Base-by-base conservation (phyloP, 768 basidiomycete genomes). In the Mycena haematopus region DNA sequence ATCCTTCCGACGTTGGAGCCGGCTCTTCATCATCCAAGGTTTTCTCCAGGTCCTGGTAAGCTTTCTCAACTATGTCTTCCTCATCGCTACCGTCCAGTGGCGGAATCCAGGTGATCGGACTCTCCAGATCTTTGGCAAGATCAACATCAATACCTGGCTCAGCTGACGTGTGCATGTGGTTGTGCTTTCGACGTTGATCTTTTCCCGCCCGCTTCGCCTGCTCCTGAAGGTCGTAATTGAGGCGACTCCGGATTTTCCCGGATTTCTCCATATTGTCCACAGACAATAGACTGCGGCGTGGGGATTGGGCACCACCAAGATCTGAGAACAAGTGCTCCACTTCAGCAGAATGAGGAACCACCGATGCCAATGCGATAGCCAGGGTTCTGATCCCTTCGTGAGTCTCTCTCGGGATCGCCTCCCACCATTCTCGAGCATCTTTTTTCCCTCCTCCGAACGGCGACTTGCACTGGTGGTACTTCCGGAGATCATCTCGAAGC, bases 391-490 rank as follows among this genome's bases (percentile, higher is more conserved):
- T 38, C 3, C 60, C 45, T 0, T 65, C 49, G 0, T 56, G 45
- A 10, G 40, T 46, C 11, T 73, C 50, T n/a, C 33, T 51, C 1
- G 69, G 56, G n/a, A 71, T 62, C 0, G 14, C 21, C 24, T 70
- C 44, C 74, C 77, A 77, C 74, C 73, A 74, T 0, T 59, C 55
- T 5, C 64, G 51, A 0, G 60, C 71, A 66, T 76, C 55, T 6
- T 52, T 24, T 0, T 58, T 14, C 2, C 68, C 70, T 7, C 74
- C 73, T 0, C 40, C 54, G 60, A 77, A 77, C 1, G 69, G 68
- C 1, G 51, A 59, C 33, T 68, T 60, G 19, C 59, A 61, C 21
- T 68, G 52, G 22, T 69, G 52, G 54, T 74, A 74, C 10, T 63
- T 58, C 36, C 71, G 69, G 15, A 76, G n/a, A 59, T 77, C 66